Evolutionary conservation across 805 yeast species (phyloP), one percentile per base, ranked within the genome.

Genomic region (Pichia eremophila): DNA sequence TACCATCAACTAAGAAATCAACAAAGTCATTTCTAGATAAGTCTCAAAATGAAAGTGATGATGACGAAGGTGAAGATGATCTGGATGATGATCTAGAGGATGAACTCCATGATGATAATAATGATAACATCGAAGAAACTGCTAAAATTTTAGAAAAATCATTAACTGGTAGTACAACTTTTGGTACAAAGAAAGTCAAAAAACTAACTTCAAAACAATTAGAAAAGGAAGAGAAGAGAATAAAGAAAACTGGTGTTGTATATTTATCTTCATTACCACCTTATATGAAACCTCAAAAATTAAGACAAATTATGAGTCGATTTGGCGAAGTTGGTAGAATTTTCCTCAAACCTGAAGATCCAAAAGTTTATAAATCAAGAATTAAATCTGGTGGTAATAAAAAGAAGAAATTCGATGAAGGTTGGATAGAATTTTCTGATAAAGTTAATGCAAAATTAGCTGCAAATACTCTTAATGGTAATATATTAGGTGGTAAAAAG

Each of bases 221-320:
- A n/a, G 75, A 61, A 7, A 67, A 78, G 59, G 77, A 75, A 51
- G 73, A 76, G 51, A 74, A 74, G 54, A 75, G 75, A 55, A 72
- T 77, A 36, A 78, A 74, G 51, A 81, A 77, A 56, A 82, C 96
- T 0, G 99, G 99, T 6, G 96, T 93, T 2, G 83, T 95, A n/a
- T 93, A 93, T 57, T 65, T 93, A 3, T 89, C 97, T 0, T 77
- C 83, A 44, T 77, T 93, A 10, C 99, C 99, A 0, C 99, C 99
- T 27, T 93, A 85, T 61, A 93, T 93, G 99, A 90, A 90, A 62
- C 98, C 99, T 1, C 78, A 83, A 2, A 93, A 89, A 62, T 71
- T 93, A 66, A 75, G 95, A 57, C 93, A 89, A 45, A 76, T 93
- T 12, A 69, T 93, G 34, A 65, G 81, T 5, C 71, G 87, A 51